Evolutionary conservation across 257 asterid species (phyloP).

Genomic region (Voacanga thouarsii): DNA sequence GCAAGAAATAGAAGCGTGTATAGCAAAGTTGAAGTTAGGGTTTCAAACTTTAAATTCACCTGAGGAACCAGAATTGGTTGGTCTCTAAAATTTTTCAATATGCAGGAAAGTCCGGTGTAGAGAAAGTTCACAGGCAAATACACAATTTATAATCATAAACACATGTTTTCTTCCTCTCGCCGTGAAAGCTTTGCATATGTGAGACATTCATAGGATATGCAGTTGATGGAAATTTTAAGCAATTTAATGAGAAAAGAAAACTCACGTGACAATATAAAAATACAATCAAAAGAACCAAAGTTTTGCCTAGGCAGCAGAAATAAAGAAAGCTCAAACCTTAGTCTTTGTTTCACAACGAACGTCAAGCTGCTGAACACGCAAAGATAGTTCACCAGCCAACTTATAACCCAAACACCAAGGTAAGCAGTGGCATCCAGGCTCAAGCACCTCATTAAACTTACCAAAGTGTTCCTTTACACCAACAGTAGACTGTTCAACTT

Average conservation of each 20-base stretch:
- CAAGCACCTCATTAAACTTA: conserved; percentile 30
- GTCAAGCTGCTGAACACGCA: conserved; percentile 37
- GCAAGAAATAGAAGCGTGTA: background rate
- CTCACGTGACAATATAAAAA: background rate
- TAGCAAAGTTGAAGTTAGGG: background rate
- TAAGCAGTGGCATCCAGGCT: conserved; percentile 43
- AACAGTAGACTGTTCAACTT: conserved; percentile 38
- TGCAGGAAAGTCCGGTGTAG: background rate
- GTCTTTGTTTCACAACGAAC: conserved; percentile 43
- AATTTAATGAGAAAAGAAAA: background rate
- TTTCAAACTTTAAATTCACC: background rate
- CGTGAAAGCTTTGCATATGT: no score
- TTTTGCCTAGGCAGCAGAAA: background rate
- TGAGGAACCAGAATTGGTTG: background rate
- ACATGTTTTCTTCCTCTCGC: no score
- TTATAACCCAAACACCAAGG: conserved; percentile 41
- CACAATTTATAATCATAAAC: background rate
- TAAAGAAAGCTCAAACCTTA: conserved; percentile 23
- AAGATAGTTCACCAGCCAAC: conserved; percentile 29
- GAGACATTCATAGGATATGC: background rate
- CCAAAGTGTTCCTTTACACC: conserved; percentile 37
- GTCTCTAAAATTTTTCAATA: background rate
- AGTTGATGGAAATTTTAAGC: background rate
- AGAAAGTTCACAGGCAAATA: no score
- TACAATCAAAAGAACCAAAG: background rate